phyloP scores from a whole-genome alignment of 768 basidiomycete species.

The Mycena rebaudengoi region DNA sequence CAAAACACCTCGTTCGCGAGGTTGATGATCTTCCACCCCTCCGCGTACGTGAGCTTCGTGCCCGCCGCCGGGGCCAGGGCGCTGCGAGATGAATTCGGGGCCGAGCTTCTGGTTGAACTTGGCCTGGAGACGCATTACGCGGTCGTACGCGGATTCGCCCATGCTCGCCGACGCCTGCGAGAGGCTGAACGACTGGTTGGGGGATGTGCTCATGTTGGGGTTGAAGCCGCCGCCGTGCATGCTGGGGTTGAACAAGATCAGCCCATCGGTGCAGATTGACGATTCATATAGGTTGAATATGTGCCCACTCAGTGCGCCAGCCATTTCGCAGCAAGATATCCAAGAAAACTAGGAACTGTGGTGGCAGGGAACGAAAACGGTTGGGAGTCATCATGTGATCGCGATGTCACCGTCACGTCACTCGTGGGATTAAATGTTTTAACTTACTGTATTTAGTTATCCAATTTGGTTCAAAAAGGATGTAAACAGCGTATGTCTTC shows the following conservation, averaged over 20 bases:
- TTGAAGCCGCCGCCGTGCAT: conserved; percentile 63
- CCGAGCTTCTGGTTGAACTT: conserved; percentile 90
- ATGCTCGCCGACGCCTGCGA: conserved; percentile 47
- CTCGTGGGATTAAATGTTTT: too few species aligned
- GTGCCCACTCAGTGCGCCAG: conserved; percentile 67
- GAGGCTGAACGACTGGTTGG: conserved; percentile 35
- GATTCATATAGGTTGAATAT: conserved; percentile 57
- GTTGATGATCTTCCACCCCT: conserved; percentile 98
- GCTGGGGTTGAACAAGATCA: conserved; percentile 67
- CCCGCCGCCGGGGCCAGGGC: conserved; percentile 88
- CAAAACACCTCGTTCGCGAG: conserved; percentile 99
- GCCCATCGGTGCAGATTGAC: conserved; percentile 56
- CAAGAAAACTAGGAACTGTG: conserved; percentile 25
- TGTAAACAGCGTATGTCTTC: too few species aligned
- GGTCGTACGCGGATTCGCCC: conserved; percentile 69
- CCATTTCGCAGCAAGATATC: conserved; percentile 48
- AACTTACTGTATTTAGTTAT: too few species aligned
- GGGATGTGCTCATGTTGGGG: conserved; percentile 30
- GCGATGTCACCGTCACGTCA: too few species aligned
- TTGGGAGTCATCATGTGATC: too few species aligned
- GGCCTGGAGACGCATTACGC: conserved; percentile 77
- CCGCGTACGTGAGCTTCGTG: conserved; percentile 92
- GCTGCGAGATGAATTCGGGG: conserved; percentile 90
- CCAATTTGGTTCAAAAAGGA: too few species aligned
- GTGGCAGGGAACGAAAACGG: too few species aligned